These are phyloP conservation scores for Leptographium flavum DNA, from an alignment of 2,329 filamentous ascomycete genomes.

Conservation along the genomic window DNA sequence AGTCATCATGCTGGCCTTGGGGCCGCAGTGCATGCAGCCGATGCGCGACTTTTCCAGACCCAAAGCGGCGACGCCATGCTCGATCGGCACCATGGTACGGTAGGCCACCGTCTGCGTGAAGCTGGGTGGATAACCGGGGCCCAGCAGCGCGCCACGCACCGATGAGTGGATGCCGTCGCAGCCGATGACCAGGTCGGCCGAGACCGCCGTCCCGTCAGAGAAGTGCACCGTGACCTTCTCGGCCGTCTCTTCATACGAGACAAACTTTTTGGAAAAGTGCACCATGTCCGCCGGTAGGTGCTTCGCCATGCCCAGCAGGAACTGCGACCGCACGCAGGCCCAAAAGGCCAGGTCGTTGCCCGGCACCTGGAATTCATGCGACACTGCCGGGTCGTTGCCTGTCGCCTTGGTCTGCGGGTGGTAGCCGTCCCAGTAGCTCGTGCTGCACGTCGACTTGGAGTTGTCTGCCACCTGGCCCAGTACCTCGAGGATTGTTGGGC, in stretches of 20 bases:
- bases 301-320: background rate
- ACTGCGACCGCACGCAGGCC: background rate
- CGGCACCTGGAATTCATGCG: background rate
- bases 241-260: background rate
- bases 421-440: constrained; percentile 1
- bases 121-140: constrained; percentile 15
- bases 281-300: background rate
- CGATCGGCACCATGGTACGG: constrained; percentile 39
- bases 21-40: background rate
- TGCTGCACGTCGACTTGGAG: background rate
- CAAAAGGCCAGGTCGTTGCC: background rate
- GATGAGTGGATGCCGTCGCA: constrained; percentile 51
- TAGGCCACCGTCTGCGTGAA: constrained; percentile 48
- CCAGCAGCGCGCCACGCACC: constrained; percentile 35
- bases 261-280: constrained; percentile 5
- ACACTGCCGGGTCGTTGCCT: background rate
- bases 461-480: background rate
- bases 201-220: constrained; percentile 13
- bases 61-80: constrained; percentile 12
- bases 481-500: background rate
- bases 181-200: constrained; percentile 31
- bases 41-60: background rate
- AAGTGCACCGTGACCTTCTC: constrained; percentile 12
- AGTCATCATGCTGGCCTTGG: constrained; percentile 19
- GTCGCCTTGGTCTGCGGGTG: background rate